These are phyloP conservation scores for Haplosporangium sp. DNA, from an alignment of 371 early-diverging fungal species.

Conservation along the genomic window DNA sequence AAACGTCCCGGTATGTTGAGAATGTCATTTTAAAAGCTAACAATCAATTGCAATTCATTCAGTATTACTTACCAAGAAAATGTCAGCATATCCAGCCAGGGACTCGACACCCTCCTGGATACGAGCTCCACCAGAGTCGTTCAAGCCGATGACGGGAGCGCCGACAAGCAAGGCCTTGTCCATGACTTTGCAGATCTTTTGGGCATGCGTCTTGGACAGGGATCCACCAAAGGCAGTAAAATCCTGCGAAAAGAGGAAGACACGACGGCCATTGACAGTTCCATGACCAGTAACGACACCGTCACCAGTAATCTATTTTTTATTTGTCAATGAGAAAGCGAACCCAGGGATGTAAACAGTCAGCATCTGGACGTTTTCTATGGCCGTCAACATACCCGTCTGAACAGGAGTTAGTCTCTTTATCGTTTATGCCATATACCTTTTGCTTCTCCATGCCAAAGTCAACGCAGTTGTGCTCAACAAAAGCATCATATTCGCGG, in stretches of 20 bases:
- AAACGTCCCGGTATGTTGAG: no score
- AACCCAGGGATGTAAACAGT: background rate
- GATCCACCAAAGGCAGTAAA: slow-evolving; percentile 96
- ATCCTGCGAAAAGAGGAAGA: slow-evolving; percentile 95
- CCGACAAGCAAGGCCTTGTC: slow-evolving; percentile 95
- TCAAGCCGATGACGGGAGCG: slow-evolving; percentile 95
- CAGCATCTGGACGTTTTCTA: background rate
- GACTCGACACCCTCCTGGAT: slow-evolving; percentile 99
- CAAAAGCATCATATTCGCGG: slow-evolving; percentile 95
- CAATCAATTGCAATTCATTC: background rate
- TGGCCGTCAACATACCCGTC: background rate
- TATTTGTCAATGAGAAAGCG: background rate
- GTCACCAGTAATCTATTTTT: slow-evolving; percentile 84
- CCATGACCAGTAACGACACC: slow-evolving; percentile 97
- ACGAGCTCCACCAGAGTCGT: slow-evolving; percentile 98
- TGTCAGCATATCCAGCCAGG: slow-evolving; percentile 95
- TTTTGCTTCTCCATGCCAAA: slow-evolving; percentile 92
- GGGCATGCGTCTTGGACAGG: slow-evolving; percentile 89
- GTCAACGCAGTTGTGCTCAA: slow-evolving; percentile 94
- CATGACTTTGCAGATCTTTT: slow-evolving; percentile 96
- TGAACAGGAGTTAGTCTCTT: no score
- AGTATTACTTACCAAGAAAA: slow-evolving; percentile 77
- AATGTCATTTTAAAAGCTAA: no score
- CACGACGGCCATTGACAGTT: slow-evolving; percentile 90
- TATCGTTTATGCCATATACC: slow-evolving; percentile 34